Evolutionary conservation across 257 asterid genomes (phyloP).

Genomic region (Linderniella brevidens): DNA sequence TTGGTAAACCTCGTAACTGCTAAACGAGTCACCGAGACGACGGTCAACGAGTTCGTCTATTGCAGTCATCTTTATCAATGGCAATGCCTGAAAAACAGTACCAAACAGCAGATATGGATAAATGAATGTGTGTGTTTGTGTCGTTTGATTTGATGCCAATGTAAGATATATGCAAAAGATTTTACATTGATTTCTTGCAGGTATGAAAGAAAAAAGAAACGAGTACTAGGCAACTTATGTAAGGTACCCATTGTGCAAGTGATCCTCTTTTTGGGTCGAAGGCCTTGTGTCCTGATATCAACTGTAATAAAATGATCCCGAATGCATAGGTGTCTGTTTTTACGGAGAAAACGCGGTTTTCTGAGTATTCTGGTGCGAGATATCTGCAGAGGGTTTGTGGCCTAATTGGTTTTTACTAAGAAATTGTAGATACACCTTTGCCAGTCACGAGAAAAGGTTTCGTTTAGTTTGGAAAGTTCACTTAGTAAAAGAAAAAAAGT

Average conservation of each 20-base stretch:
- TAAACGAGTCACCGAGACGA: slow-evolving; percentile 39
- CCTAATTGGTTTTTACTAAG: no score
- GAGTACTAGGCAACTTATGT: neutral
- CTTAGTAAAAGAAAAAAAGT: no score
- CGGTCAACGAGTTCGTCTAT: slow-evolving; percentile 49
- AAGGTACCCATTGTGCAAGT: slow-evolving; percentile 48
- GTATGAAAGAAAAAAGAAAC: no score
- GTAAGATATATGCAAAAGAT: no score
- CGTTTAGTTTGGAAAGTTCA: no score
- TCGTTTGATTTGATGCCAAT: no score
- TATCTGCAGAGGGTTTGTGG: slow-evolving; percentile 30
- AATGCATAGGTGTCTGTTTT: slow-evolving; percentile 46
- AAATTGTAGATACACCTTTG: no score
- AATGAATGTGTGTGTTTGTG: no score
- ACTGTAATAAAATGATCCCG: slow-evolving; percentile 52
- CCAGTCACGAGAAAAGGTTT: no score
- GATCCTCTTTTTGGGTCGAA: slow-evolving; percentile 28
- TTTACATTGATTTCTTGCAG: no score
- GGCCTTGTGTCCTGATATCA: slow-evolving; percentile 44
- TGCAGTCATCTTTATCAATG: slow-evolving; percentile 34
- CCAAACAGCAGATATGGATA: neutral
- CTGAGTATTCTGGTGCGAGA: slow-evolving; percentile 62
- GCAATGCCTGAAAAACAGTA: slow-evolving; percentile 37
- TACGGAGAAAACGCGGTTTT: slow-evolving; percentile 30
- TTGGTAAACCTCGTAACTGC: slow-evolving; percentile 40